phyloP scores from a whole-genome alignment of 2,329 filamentous ascomycete genomes.

The Diplodia mutila region DNA sequence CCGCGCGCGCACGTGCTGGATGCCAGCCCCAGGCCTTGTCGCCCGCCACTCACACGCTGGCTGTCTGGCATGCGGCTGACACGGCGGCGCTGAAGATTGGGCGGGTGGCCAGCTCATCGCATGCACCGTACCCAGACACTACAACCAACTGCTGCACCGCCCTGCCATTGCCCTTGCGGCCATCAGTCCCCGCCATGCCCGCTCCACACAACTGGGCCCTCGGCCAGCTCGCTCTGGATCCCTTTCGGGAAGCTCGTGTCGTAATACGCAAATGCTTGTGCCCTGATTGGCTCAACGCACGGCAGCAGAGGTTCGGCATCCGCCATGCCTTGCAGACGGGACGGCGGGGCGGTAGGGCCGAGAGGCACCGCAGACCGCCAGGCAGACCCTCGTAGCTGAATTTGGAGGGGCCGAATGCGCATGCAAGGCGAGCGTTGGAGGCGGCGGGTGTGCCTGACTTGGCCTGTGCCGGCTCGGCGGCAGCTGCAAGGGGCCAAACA shows the following conservation, averaged over 20 bases:
- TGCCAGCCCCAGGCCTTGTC: background rate
- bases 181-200: slow-evolving; percentile 12
- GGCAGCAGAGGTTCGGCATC: background rate
- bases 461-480: slow-evolving; percentile 13
- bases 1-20: slow-evolving; percentile 2
- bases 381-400: background rate
- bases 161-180: background rate
- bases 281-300: background rate
- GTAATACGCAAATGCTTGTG: background rate
- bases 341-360: background rate
- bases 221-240: background rate
- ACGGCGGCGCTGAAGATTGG: background rate
- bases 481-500: background rate
- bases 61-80: background rate
- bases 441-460: slow-evolving; percentile 20
- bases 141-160: slow-evolving; percentile 6
- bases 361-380: background rate
- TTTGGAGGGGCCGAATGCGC: background rate
- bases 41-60: background rate
- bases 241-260: background rate
- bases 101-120: background rate
- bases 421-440: slow-evolving; percentile 1
- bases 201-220: slow-evolving; percentile 9
- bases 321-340: background rate
- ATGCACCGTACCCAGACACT: background rate